phyloP scores from a whole-genome alignment of 768 basidiomycete species.

The Kwoniella pini region DNA sequence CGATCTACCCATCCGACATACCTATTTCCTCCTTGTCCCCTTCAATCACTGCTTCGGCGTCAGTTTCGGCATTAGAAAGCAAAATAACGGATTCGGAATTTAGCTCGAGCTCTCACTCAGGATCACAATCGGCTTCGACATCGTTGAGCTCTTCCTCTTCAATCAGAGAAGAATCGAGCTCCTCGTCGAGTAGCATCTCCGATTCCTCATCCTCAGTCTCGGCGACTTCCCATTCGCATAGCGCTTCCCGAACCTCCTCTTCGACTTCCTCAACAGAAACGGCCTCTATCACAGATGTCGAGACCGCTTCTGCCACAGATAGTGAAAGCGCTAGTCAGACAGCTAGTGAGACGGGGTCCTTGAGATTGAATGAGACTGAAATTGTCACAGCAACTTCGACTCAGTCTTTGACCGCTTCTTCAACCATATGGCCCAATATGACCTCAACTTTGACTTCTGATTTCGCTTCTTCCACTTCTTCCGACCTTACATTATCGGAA shows the following conservation, averaged over 20 bases:
- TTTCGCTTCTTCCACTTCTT: slow-evolving; percentile 12
- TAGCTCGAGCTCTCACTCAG: slow-evolving; percentile 6
- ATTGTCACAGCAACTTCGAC: slow-evolving; percentile 6
- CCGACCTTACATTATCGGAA: slow-evolving; percentile 11
- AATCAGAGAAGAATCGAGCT: slow-evolving; percentile 21
- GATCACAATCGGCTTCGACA: slow-evolving; percentile 17
- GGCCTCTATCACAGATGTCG: slow-evolving; percentile 8
- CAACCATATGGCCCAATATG: slow-evolving; percentile 3
- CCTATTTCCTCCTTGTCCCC: slow-evolving; percentile 12
- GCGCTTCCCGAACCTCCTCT: slow-evolving; percentile 7
- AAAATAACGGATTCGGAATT: slow-evolving; percentile 4
- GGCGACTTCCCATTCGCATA: slow-evolving; percentile 3
- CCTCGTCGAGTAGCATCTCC: slow-evolving; percentile 19
- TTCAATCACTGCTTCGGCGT: slow-evolving; percentile 4
- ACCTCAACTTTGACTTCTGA: slow-evolving; percentile 9
- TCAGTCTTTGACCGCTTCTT: slow-evolving; percentile 1
- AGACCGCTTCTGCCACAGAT: slow-evolving; percentile 5
- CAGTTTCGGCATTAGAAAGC: slow-evolving; percentile 4
- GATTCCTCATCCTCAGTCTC: slow-evolving; percentile 16
- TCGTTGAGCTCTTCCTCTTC: slow-evolving; percentile 21
- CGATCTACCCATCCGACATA: slow-evolving; percentile 8
- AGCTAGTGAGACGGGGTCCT: slow-evolving; percentile 1
- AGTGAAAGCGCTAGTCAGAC: slow-evolving; percentile 1
- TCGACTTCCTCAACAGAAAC: slow-evolving; percentile 5
- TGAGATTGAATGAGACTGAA: slow-evolving; percentile 2